Evolutionary conservation across 2,329 filamentous ascomycete species (phyloP), one percentile per base, ranked within the genome.

Genomic region (Fusarium beomiforme): DNA sequence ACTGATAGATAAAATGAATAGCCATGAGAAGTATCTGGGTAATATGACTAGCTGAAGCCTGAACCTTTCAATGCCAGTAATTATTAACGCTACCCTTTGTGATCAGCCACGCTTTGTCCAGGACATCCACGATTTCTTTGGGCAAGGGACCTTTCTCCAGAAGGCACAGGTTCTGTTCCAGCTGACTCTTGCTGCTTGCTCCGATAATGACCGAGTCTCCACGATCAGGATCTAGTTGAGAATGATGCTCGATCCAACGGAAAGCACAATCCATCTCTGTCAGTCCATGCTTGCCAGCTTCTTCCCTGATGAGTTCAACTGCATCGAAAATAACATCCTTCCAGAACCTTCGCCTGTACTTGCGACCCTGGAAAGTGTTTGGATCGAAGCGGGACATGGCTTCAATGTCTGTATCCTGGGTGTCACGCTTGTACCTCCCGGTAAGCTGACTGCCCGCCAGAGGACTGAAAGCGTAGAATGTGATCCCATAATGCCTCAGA

Each of bases 381-480:
- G 76, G 74, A 36, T 75, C 76, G 62, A 77, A 62, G 33, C 78
- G 67, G 0, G 36, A 44, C 29, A 41, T 49, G 8, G 78, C 76
- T 34, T 78, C 77, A 24, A 56, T 56, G 19, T 46, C 39, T 12
- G 68, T 62, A 9, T 78, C 77, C 6, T 74, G 68, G 33, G 79
- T 77, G 26, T 64, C 61, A 13, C 63, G 72, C 55, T 73, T 71
- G 69, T 81, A 78, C 78, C 91, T 91, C 41, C 91, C 91, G 8
- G 86, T 88, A 77, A 93, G 90, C 17, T 93, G 79, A 3, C 92
- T 92, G 12, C 91, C 92, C 2, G 91, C 91, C 37, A 93, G 81
- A 0, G 91, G 91, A 76, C 93, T 93, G 81, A 92, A 93, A 46
- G 91, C 81, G 16, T 93, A 91, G 23, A 93, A 84, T 55, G 91